Base-by-base conservation (phyloP, 2,329 filamentous ascomycete genomes). In the Madurella fahalii region DNA sequence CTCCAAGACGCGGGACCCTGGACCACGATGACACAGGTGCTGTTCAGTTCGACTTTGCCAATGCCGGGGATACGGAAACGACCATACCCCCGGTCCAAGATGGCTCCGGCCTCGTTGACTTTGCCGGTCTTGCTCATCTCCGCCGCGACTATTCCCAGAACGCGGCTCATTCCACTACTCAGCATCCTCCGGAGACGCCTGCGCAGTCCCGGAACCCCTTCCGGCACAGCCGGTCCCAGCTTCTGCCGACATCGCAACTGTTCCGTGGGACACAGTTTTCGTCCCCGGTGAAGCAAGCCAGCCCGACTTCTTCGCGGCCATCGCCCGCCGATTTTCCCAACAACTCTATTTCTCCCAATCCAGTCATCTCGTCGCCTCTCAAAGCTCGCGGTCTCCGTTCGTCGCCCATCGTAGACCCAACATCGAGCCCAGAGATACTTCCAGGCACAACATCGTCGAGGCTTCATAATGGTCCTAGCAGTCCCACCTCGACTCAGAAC, bases 271-370 rank as follows among this genome's bases (percentile, higher is more conserved):
- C 81, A 0, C 81, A 81, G 58, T 71, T 71, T 32, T 82, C 81
- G 2, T 82, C 80, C 1, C 78, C 73, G 1, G 63, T 75, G 15
- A 80, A 76, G 61, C 53, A 69, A 20, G 66, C 71, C 44, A 83
- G 79, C 54, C 81, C 81, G 17, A 83, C 80, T 0, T 83, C 79
- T 1, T 83, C 80, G 1, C 72, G 80, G 11, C 81, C 81, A 0
- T 84, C 81, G 1, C 80, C 80, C 0, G 69, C 74, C 41, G 61
- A 76, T 4, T 74, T 78, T 11, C 62, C 62, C 13, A 65, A 71
- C 20, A 72, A 78, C 48, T 68, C 71, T 1, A 74, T 77, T 4
- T 80, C 78, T 2, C 72, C 78, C 0, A 77, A 76, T 42, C 66
- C 69, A 2, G 63, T 72, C 41, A 59, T 67, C 2, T 74, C 70